Evolutionary conservation across 2,329 filamentous ascomycete genomes (phyloP).

Genomic region (Venturia carpophila): DNA sequence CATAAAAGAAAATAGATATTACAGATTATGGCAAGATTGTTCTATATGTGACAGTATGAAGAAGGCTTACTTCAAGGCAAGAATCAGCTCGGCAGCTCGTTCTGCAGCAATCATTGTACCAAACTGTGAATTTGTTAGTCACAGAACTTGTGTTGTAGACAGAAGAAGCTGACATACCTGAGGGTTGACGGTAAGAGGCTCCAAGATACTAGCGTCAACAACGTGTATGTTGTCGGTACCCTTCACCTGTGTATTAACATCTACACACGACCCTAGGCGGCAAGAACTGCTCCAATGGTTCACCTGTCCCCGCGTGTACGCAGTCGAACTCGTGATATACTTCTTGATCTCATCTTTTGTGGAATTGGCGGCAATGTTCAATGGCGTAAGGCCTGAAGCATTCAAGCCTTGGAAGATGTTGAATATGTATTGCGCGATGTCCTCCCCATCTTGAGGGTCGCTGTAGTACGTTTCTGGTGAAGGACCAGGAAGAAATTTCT

Average conservation of each 20-base stretch:
- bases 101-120: constrained; percentile 49
- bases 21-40: not conserved
- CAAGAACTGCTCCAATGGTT: constrained; percentile 50
- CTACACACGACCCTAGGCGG: constrained; percentile 44
- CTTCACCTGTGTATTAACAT: constrained; percentile 39
- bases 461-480: constrained; percentile 40
- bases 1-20: not conserved
- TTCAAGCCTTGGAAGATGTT: constrained; percentile 43
- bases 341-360: constrained; percentile 41
- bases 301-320: constrained; percentile 44
- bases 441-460: constrained; percentile 40
- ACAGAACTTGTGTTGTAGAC: not conserved
- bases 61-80: constrained; percentile 24
- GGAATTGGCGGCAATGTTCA: constrained; percentile 42
- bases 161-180: constrained; percentile 21
- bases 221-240: constrained; percentile 46
- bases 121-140: constrained; percentile 30
- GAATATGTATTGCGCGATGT: constrained; percentile 45
- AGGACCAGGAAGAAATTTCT: constrained; percentile 37
- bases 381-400: constrained; percentile 35
- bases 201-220: constrained; percentile 44
- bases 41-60: not conserved
- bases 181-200: constrained; percentile 47
- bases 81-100: constrained; percentile 44
- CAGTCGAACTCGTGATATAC: constrained; percentile 43